Conservation (phyloP, 768 basidiomycete species). For the Lepiota venenata region DNA sequence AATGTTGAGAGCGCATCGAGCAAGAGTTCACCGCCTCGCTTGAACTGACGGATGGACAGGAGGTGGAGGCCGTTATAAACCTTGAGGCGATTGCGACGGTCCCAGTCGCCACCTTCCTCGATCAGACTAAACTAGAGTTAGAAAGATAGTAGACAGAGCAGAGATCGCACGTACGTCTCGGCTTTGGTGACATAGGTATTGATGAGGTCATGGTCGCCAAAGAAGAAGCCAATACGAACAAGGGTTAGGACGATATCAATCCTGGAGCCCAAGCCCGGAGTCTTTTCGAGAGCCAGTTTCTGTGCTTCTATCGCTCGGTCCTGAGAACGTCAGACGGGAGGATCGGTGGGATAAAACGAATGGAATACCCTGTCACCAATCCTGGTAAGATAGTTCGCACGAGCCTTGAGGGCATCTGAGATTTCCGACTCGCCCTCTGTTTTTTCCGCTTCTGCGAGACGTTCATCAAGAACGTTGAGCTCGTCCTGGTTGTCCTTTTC, state of each 20-base stretch:
- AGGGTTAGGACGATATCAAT: slow-evolving; percentile 92
- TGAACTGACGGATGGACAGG: slow-evolving; percentile 89
- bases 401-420: slow-evolving; percentile 78
- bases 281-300: slow-evolving; percentile 84
- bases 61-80: slow-evolving; percentile 89
- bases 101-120: slow-evolving; percentile 98
- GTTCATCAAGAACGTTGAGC: slow-evolving; percentile 70
- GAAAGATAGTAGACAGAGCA: background rate
- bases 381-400: slow-evolving; percentile 80
- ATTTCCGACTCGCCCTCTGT: slow-evolving; percentile 94
- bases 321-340: slow-evolving; percentile 31
- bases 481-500: slow-evolving; percentile 70
- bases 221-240: slow-evolving; percentile 89
- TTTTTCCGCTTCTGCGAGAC: slow-evolving; percentile 83
- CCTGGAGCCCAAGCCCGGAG: slow-evolving; percentile 85
- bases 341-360: slow-evolving; percentile 26
- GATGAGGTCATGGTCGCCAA: slow-evolving; percentile 71
- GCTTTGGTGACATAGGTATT: slow-evolving; percentile 72
- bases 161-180: slow-evolving; percentile 57
- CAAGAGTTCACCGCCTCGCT: slow-evolving; percentile 78
- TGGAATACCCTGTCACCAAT: slow-evolving; percentile 76
- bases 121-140: slow-evolving; percentile 56
- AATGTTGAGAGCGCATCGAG: slow-evolving; percentile 93
- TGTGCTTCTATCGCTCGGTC: slow-evolving; percentile 81
- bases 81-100: slow-evolving; percentile 92